Evolutionary conservation across 169 alveolate species (phyloP), one percentile per base, ranked within the genome.

Genomic region (Cryptosporidium muris): DNA sequence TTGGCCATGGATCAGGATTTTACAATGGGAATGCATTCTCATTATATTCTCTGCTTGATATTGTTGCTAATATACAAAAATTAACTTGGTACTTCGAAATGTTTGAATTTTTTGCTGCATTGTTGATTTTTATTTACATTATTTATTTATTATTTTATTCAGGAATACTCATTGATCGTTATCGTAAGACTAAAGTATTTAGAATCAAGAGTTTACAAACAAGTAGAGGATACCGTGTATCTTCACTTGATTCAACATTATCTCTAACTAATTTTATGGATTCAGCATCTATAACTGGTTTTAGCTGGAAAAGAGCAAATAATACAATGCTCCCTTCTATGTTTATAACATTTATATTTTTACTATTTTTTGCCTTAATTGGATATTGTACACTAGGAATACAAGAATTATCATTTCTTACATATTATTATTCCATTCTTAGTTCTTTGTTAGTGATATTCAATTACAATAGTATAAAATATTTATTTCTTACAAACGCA

Each of bases 291-390:
- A 66, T 58, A 54, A 74, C 52, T 25, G 85, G 85, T 16, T 74
- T 74, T 48, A 74, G 85, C 25, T 74, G 85, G 85, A 74, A 58
- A 25, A 63, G 60, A n/a, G 74, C 85, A 16, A 74, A 74, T 60
- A 58, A 74, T 42, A 68, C 68, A 4, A 43, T 74, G 40, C 11
- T 74, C 25, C 85, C 85, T 7, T 58, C 60, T 43, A 58, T 74
- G 5, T 74, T 58, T 36, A 68, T 74, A 34, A 58, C 60, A 16
- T 25, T 43, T 74, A 58, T 68, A 40, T 45, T 74, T 37, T 43
- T 74, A 36, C 40, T 74, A 1, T 54, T 74, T 16, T 56, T 74
- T 74, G 54, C 85, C 54, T 9, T 74, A 45, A 40, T 68, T 8
- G 85, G 85, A 14, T 74, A 74, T 43, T 74, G 74, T 8, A 40